Evolutionary conservation across 23 red algal species (phyloP).

Genomic region (Gracilariopsis chorda): DNA sequence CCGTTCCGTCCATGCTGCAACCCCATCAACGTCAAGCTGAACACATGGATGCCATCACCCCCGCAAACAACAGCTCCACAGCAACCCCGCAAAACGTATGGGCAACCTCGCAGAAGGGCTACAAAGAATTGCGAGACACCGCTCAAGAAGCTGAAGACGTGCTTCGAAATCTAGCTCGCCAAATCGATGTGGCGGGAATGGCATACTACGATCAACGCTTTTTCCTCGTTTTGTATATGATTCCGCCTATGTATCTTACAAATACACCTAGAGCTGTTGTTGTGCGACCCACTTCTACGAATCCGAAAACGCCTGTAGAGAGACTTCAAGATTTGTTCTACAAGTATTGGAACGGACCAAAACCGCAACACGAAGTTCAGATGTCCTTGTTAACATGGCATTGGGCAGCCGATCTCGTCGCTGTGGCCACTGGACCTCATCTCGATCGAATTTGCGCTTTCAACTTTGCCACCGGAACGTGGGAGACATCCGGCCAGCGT

Average conservation of each 20-base stretch:
- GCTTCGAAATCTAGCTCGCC: constrained; percentile 10
- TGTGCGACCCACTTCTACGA: background rate
- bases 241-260: constrained; percentile 2
- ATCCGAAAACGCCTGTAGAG: background rate
- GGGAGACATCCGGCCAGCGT: constrained; percentile 20
- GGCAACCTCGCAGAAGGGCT: constrained; percentile 11
- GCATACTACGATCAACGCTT: background rate
- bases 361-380: background rate
- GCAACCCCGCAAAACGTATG: background rate
- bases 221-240: background rate
- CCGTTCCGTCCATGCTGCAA: background rate
- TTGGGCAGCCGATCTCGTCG: constrained; percentile 38
- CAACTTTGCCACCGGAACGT: constrained; percentile 20
- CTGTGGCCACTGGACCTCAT: constrained; percentile 41
- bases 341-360: background rate
- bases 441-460: constrained; percentile 58
- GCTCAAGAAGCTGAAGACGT: constrained; percentile 9
- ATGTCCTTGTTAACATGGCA: constrained; percentile 34
- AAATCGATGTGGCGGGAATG: constrained; percentile 24
- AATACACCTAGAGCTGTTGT: background rate
- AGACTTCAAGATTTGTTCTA: background rate
- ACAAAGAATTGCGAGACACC: background rate
- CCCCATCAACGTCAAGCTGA: background rate
- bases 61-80: background rate
- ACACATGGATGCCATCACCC: constrained; percentile 17